Percentiles rank a stretch among this genome's conserved stretches.
These are phyloP conservation scores for Calocybe cyanea DNA, from an alignment of 768 basidiomycete species.

Conservation along the genomic window DNA sequence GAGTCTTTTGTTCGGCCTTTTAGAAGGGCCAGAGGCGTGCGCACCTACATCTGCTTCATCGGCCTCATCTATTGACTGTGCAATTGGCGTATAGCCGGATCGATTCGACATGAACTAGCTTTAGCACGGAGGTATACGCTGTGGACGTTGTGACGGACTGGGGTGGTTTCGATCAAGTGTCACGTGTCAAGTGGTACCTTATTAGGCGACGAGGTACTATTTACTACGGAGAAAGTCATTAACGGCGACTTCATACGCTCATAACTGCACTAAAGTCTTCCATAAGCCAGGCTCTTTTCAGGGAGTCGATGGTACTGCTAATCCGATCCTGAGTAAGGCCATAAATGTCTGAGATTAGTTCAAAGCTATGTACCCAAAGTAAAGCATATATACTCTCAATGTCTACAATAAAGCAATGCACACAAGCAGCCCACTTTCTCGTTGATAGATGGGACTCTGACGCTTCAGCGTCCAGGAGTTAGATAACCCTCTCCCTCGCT, in stretches of 20 bases:
- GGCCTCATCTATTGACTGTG: slow-evolving; percentile 36
- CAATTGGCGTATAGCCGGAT: slow-evolving; percentile 46
- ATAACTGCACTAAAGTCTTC: too few species aligned
- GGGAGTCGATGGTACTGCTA: too few species aligned
- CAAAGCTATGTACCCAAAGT: too few species aligned
- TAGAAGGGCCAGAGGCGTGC: slow-evolving; percentile 25
- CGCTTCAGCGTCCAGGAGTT: slow-evolving; percentile 25
- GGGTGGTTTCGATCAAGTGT: background rate
- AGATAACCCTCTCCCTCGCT: slow-evolving; percentile 52
- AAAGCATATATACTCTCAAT: too few species aligned
- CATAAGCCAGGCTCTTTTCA: too few species aligned
- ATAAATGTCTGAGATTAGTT: too few species aligned
- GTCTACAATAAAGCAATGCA: too few species aligned
- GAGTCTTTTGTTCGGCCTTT: slow-evolving; percentile 20
- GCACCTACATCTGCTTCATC: slow-evolving; percentile 39
- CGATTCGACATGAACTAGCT: slow-evolving; percentile 26
- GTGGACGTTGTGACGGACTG: slow-evolving; percentile 2
- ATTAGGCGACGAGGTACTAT: too few species aligned
- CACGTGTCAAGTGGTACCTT: too few species aligned
- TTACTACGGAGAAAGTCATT: background rate
- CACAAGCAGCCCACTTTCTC: too few species aligned
- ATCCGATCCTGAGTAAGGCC: too few species aligned
- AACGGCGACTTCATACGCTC: too few species aligned
- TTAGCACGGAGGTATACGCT: background rate
- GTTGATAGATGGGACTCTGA: slow-evolving; percentile 12